Conservation (phyloP, 257 asterid species). For the Jaltomata sinuosa region DNA sequence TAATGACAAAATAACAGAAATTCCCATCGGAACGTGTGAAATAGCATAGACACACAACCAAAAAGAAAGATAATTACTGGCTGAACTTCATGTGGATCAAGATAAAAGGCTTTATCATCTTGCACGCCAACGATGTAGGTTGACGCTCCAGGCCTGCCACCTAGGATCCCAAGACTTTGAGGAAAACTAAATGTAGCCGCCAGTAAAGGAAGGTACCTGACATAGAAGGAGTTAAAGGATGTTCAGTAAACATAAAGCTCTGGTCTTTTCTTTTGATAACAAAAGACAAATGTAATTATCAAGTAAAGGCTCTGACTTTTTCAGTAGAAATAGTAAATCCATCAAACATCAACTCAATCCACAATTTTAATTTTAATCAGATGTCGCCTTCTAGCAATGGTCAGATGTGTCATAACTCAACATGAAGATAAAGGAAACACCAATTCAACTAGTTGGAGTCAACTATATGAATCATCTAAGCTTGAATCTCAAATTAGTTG, state of each 20-base stretch:
- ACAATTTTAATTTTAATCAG: not conserved
- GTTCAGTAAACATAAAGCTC: not conserved
- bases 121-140: constrained; percentile 96
- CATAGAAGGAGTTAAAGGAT: not conserved
- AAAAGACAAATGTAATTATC: not conserved
- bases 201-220: constrained; percentile 84
- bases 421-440: not conserved
- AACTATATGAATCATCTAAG: not conserved
- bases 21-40: not conserved
- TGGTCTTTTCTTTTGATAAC: not conserved
- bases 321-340: not conserved
- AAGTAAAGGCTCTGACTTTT: not conserved
- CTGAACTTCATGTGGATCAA: constrained; percentile 98
- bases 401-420: not conserved
- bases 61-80: constrained; percentile 38
- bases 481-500: not conserved
- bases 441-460: not conserved
- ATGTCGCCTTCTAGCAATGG: not conserved
- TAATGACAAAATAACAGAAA: not conserved
- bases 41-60: not conserved
- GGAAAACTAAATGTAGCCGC: constrained; percentile 83
- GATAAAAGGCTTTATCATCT: constrained; percentile 85
- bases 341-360: not conserved
- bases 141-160: constrained; percentile 96
- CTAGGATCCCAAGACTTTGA: constrained; percentile 92